phyloP scores from a whole-genome alignment of 495 filamentous ascomycete species.

The Bathelium albidoporum region DNA sequence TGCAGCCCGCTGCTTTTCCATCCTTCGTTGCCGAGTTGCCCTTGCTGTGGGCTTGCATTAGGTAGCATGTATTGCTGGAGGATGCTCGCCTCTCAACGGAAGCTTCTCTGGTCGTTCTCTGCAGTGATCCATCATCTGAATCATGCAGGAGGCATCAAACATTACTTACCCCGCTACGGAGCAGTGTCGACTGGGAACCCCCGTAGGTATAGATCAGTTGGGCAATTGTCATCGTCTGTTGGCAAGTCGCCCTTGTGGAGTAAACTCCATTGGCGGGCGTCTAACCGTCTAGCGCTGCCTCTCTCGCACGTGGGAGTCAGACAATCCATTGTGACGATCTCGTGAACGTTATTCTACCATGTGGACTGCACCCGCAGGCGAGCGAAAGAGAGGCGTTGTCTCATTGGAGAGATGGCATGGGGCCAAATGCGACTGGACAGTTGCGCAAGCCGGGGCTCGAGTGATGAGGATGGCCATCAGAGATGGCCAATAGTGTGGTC shows the following conservation, averaged over 20 bases:
- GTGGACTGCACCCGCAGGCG: neutral
- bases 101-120: neutral
- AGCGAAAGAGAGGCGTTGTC: too few relatives aligned
- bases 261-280: neutral
- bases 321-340: neutral
- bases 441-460: neutral
- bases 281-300: neutral
- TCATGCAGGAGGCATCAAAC: too few relatives aligned
- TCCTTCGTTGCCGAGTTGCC: neutral
- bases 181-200: too few relatives aligned
- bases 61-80: neutral
- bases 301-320: neutral
- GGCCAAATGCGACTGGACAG: neutral
- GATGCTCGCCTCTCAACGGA: neutral
- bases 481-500: neutral
- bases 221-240: neutral
- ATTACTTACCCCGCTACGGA: too few relatives aligned
- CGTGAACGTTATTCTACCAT: neutral
- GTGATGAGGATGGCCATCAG: too few relatives aligned
- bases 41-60: neutral
- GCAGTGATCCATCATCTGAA: too few relatives aligned
- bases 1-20: too few relatives aligned
- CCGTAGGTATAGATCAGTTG: too few relatives aligned
- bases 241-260: too few relatives aligned
- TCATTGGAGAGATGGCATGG: too few relatives aligned